Evolutionary conservation across 305 asterid species (phyloP).

Genomic region (Fraxinus baroniana): DNA sequence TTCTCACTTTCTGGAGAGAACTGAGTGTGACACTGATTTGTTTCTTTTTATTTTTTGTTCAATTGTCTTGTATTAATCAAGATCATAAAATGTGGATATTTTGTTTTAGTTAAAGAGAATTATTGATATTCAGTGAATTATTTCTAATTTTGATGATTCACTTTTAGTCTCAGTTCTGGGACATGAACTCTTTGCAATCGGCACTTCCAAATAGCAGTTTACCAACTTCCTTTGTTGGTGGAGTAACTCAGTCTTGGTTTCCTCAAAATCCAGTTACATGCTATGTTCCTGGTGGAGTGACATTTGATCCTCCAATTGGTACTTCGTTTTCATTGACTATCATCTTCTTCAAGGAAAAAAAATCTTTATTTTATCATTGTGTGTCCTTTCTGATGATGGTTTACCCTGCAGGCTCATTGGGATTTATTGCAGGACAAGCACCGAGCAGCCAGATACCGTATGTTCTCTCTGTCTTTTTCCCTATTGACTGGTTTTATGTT

Average conservation of each 20-base stretch:
- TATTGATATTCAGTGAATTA: not conserved
- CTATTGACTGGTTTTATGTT: not conserved
- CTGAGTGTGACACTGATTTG: not conserved
- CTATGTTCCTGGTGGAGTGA: conserved; percentile 37
- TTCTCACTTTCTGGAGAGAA: not conserved
- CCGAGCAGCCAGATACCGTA: conserved; percentile 55
- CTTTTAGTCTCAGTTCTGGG: conserved; percentile 60
- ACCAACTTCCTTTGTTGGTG: conserved; percentile 49
- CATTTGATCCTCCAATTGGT: conserved; percentile 34
- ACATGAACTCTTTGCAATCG: conserved; percentile 71
- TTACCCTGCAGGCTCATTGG: conserved; percentile 51
- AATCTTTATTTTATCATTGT: not conserved
- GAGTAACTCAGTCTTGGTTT: conserved; percentile 56
- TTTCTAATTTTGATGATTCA: conserved; percentile 26
- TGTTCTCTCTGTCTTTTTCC: conserved; percentile 25
- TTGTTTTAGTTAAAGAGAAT: not conserved
- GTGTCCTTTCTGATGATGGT: conserved; percentile 5
- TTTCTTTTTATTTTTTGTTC: not conserved
- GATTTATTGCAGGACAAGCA: conserved; percentile 57
- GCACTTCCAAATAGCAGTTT: conserved; percentile 58
- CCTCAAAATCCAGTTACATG: conserved; percentile 45
- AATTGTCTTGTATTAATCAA: not conserved
- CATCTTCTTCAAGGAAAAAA: not conserved
- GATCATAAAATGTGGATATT: not conserved
- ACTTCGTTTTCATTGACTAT: conserved; percentile 15